Base-by-base conservation (phyloP, 2,329 filamentous ascomycete species). In the Colletotrichum camelliae region DNA sequence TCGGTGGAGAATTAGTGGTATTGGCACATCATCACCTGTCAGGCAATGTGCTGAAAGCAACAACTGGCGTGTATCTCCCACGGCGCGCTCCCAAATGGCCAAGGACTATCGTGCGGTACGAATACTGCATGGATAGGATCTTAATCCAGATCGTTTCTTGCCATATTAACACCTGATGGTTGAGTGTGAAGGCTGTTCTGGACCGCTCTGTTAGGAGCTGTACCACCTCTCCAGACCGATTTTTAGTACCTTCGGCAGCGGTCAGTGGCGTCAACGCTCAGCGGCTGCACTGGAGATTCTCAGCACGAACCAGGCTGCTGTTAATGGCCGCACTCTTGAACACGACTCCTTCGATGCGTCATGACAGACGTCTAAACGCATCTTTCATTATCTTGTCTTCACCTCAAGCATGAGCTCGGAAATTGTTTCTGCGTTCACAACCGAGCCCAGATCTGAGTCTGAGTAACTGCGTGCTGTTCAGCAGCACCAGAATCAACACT, bases 131-230 rank as follows among this genome's bases (percentile, higher is more conserved):
- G 10, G 0, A 48, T 7, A 4, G n/a, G n/a, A 52, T 4, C 10
- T 21, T 0, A 4, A 21, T 13, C 1, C 10, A 52, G 6, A 48
- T n/a, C 18, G 6, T n/a, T n/a, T 12, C 5, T 1, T 48, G 0
- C 5, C 1, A 13, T 7, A 3, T 2, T 1, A 52, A 13, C 10
- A 7, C 43, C 6, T 21, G 43, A 4, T 21, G 10, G 10, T 4
- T 52, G 43, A 52, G 10, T 21, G n/a, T 52, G 10, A 21, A 52
- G 13, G 43, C 2, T 7, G 10, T 21, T 21, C 10, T 52, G n/a
- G 39, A 5, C 18, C 18, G n/a, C 39, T 48, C 18, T 52, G n/a
- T 52, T 7, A 6, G 10, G n/a, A 13, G 43, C 18, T 21, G 43
- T 21, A 7, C 5, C 43, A 4, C n/a, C 43, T 21, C 43, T 48